Base-by-base conservation (phyloP, 345 rosid genomes). In the Citrus medica region DNA sequence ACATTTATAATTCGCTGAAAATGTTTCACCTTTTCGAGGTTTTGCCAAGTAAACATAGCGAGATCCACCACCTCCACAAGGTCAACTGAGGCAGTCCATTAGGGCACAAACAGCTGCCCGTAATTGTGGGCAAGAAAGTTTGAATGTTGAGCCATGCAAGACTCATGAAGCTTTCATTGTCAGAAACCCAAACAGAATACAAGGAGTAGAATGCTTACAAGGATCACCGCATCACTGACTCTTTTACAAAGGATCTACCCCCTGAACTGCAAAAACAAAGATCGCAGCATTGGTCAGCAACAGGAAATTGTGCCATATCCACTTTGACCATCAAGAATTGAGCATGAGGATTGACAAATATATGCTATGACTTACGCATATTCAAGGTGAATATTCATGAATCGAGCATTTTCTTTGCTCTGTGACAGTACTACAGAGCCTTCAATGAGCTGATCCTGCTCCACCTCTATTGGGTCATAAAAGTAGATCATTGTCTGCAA, bases 341-440 rank as follows among this genome's bases (percentile, higher is more conserved):
- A 64, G 73, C 59, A 24, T 3, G 16, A 78, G 56, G 53, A 59
- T 37, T 48, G 77, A 76, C 6, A 59, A 71, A 56, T 55, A 42
- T 3, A 9, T 9, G 16, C 32, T 78, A 69, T 69, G 67, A 87
- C 97, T 89, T 75, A 94, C 99, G 90, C 78, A 87, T 89, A 94
- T 79, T 91, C 92, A 19, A 96, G 94, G 85, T 89, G 95, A 77
- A 96, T 96, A 86, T 96, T 96, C 99, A 96, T 94, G 88, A 91
- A 92, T 66, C 98, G 86, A 67, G 89, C 84, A 75, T 96, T 94
- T 86, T 94, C 97, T 90, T 87, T 91, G 89, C 97, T 90, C 81
- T 94, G 99, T 61, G 99, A 84, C 60, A 96, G 87, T 55, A 90
- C 86, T 58, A 92, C 84, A 35, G 93, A 89, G 73, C 98, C 99